These are phyloP conservation scores for Rhodotorula sp. DNA, from an alignment of 1,284 basidiomycete genomes.

Conservation along the genomic window DNA sequence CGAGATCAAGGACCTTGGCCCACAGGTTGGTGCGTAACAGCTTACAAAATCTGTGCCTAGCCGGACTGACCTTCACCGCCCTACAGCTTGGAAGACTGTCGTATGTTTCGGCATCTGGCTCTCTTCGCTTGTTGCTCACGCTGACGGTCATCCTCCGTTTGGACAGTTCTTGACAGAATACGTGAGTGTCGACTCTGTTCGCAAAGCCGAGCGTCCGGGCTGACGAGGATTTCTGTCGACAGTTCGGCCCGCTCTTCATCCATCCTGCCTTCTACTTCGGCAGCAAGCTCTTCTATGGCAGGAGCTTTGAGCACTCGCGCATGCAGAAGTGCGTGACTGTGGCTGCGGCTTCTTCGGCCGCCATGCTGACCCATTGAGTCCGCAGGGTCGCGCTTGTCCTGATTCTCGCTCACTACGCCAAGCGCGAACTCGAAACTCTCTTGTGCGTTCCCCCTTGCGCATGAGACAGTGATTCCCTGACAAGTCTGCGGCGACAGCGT, in stretches of 20 bases:
- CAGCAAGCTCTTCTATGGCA: constrained; percentile 62
- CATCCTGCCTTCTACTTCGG: constrained; percentile 84
- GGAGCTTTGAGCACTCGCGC: constrained; percentile 65
- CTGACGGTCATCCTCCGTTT: background rate
- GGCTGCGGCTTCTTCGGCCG: constrained; percentile 27
- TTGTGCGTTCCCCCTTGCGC: constrained; percentile 59
- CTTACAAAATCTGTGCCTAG: too few species aligned
- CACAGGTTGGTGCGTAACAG: constrained; percentile 61
- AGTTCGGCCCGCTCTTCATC: constrained; percentile 86
- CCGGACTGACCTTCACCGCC: background rate
- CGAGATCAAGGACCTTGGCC: constrained; percentile 79
- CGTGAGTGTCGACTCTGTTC: constrained; percentile 52
- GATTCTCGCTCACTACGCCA: constrained; percentile 81
- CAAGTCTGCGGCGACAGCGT: constrained; percentile 52
- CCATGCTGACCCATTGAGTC: background rate
- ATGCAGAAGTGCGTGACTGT: constrained; percentile 64
- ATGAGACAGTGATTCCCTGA: background rate
- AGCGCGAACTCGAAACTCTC: constrained; percentile 89
- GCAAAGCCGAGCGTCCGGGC: background rate
- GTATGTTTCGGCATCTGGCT: constrained; percentile 19
- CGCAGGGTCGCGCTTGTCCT: constrained; percentile 64
- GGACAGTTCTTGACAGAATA: constrained; percentile 77
- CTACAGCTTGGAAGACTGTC: constrained; percentile 66
- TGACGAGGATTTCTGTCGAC: background rate
- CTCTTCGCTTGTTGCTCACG: background rate